A percentile compares a stretch with the other conserved stretches of the same genome.
phyloP scores from a whole-genome alignment of 805 yeast species.

The Wickerhamomyces chambardii region DNA sequence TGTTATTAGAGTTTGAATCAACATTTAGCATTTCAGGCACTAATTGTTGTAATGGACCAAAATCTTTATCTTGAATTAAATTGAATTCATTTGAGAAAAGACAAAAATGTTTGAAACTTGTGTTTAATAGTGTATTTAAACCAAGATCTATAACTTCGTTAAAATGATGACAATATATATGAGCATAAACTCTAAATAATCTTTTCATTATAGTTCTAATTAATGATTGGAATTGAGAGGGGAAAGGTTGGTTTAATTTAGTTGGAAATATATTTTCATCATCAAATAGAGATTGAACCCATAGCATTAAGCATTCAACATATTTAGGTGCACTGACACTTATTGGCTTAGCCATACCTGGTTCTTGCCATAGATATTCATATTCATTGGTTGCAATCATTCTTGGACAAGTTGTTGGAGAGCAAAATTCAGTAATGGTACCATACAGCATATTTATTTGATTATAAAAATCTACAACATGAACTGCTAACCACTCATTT shows the following conservation, averaged over 20 bases:
- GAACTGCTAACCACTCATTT: conserved; percentile 95
- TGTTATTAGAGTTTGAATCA: background rate
- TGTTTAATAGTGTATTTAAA: conserved; percentile 84
- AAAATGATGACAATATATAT: conserved; percentile 95
- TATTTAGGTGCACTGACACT: conserved; percentile 93
- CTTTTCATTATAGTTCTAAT: conserved; percentile 86
- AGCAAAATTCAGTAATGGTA: conserved; percentile 91
- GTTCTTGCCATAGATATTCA: conserved; percentile 95
- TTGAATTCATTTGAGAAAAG: conserved; percentile 80
- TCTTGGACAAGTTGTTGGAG: conserved; percentile 89
- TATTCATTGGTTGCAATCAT: conserved; percentile 98
- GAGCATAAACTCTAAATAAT: conserved; percentile 91
- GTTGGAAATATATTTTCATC: conserved; percentile 87
- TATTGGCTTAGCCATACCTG: conserved; percentile 59
- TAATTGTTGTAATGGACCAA: conserved; percentile 85
- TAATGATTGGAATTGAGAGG: conserved; percentile 69
- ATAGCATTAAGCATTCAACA: conserved; percentile 85
- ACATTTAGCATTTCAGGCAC: conserved; percentile 35
- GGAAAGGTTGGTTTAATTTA: conserved; percentile 86
- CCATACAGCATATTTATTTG: conserved; percentile 96
- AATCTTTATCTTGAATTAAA: conserved; percentile 70
- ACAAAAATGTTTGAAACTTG: conserved; percentile 90
- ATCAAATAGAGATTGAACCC: conserved; percentile 92
- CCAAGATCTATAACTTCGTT: conserved; percentile 92
- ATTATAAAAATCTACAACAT: conserved; percentile 94